Evolutionary conservation across 805 yeast species (phyloP), one percentile per base, ranked within the genome.

Genomic region (Dipodascopsis uninucleata): DNA sequence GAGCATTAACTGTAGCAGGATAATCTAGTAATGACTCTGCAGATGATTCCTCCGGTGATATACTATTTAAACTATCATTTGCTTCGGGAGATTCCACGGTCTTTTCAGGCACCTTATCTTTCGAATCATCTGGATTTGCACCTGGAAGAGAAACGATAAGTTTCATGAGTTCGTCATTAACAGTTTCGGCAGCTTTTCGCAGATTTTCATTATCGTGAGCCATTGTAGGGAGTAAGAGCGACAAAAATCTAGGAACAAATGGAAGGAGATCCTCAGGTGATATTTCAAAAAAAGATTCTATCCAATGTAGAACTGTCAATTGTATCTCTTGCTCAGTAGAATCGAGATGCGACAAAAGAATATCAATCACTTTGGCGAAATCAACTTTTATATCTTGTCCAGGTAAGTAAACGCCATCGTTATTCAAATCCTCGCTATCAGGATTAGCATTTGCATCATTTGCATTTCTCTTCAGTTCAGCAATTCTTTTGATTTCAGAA

Each of bases 311-410:
- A 0, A 86, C 86, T 3, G 84, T 85, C 25, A 81, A 64, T 62
- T 86, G 94, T 35, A 89, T 84, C 56, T 85, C 85, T 34, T 76
- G 77, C 49, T 80, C 87, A 1, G 83, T 73, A 1, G 81, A 78
- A 50, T 85, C 85, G 40, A 93, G 70, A 51, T 86, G 85, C 1
- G 87, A 77, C n/a, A 90, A 77, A 38, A 93, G 64, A 31, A 90
- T 86, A 38, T 82, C 86, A 28, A 88, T 81, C 34, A 90, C 81
- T 53, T 79, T 82, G 4, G 90, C 78, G 57, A 79, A 85, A 65
- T 88, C 90, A 25, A 90, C 72, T 46, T 76, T 78, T 17, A 88
- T 79, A 60, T 89, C 95, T 62, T 88, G 96, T 3, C 88, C 86
- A 1, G 83, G 80, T 7, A 77, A 70, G 59, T 83, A 79, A 12